These are phyloP conservation scores for Beauveria varroae DNA, from an alignment of 2,329 filamentous ascomycete genomes.

Conservation along the genomic window DNA sequence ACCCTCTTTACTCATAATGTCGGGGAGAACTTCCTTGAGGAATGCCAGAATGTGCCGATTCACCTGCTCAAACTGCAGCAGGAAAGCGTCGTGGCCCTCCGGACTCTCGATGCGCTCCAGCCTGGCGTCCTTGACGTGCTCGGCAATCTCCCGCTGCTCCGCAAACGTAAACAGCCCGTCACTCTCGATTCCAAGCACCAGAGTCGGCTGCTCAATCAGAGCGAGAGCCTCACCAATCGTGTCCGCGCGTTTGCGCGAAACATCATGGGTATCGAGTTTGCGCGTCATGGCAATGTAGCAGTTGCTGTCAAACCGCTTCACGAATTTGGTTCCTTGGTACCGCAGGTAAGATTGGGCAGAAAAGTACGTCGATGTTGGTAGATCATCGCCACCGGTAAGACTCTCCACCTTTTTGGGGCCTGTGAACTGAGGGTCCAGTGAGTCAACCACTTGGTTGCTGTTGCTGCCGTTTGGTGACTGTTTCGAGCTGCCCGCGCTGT, in stretches of 20 bases:
- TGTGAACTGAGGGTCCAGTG: constrained; percentile 59
- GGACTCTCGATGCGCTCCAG: constrained; percentile 86
- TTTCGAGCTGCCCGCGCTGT: constrained; percentile 26
- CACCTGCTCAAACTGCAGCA: constrained; percentile 95
- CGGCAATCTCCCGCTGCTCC: constrained; percentile 87
- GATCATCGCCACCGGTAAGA: constrained; percentile 42
- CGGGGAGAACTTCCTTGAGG: constrained; percentile 71
- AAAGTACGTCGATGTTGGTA: constrained; percentile 75
- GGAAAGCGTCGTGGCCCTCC: constrained; percentile 92
- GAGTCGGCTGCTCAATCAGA: constrained; percentile 77
- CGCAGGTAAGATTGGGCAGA: constrained; percentile 95
- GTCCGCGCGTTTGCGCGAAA: constrained; percentile 67
- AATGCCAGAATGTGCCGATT: constrained; percentile 83
- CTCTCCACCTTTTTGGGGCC: constrained; percentile 46
- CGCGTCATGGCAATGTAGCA: constrained; percentile 98
- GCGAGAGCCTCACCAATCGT: constrained; percentile 67
- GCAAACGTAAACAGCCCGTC: constrained; percentile 96
- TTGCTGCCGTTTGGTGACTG: constrained; percentile 21
- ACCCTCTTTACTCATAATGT: constrained; percentile 70
- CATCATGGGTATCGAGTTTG: constrained; percentile 94
- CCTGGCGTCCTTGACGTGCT: constrained; percentile 67
- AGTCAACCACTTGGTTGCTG: constrained; percentile 19
- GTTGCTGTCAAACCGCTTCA: constrained; percentile 94
- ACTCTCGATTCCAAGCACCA: constrained; percentile 90
- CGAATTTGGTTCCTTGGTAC: constrained; percentile 95